Base-by-base conservation (phyloP, 495 filamentous ascomycete genomes). In the Talaromyces borbonicus region DNA sequence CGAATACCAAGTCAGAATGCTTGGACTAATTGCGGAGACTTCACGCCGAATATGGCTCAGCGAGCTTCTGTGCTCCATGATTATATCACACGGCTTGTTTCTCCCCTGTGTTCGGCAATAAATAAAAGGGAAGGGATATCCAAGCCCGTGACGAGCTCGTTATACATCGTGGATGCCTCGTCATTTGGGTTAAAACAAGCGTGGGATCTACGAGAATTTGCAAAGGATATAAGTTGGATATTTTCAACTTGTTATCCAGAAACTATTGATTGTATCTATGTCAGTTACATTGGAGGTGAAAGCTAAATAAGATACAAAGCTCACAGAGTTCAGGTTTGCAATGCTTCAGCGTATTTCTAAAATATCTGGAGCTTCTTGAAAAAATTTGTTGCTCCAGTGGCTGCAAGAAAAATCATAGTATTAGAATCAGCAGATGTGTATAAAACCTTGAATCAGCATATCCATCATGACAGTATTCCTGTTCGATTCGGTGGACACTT, bases 181-280 rank as follows among this genome's bases (percentile, higher is more conserved):
- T 30, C 33, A 2, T 11, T 67, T 3, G 40, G 48, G 1, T 12
- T 67, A 26, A 52, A 48, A 15, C 62, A 62, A 23, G 57, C 47
- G 16, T 67, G 60, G 56, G 45, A 51, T 36, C 11, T 61, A 14
- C 49, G 51, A 33, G 52, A 36, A 1, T 57, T 58, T 46, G 55
- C 56, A 1, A 48, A 51, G 7, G 52, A 57, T 2, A 52, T 56
- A 14, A 63, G 54, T 31, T 52, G 51, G 52, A 20, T 63, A 1
- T 33, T 62, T 12, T 46, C 58, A 22, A 62, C 59, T 5, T 62
- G 60, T 35, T 65, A 59, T 45, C 59, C 62, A 0, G 58, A 65
- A 19, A 61, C 52, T 1, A 57, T 65, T 19, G 30, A 56, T 25
- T 33, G 41, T 15, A 46, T 61, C 26, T 60, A 53, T 52, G 62